Percentiles rank a stretch among this genome's conserved stretches.
phyloP scores from a whole-genome alignment of 1,284 basidiomycete genomes.

The Mycena citricolor region DNA sequence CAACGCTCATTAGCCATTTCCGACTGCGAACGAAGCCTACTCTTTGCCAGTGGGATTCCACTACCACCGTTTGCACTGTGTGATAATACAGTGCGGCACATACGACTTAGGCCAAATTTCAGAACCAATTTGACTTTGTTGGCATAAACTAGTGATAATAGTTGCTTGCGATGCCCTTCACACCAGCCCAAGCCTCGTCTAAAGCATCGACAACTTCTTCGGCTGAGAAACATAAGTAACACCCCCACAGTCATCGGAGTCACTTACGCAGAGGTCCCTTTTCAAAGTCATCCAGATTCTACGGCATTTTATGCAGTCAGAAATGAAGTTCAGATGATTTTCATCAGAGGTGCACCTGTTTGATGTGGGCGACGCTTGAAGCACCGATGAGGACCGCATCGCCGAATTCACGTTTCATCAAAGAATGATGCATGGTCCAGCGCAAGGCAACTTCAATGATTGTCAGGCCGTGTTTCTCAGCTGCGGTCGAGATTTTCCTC shows the following conservation, averaged over 20 bases:
- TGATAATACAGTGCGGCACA: too few relatives aligned
- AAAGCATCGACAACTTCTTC: slow-evolving; percentile 15
- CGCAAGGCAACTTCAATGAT: background rate
- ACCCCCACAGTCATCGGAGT: background rate
- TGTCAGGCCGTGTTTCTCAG: background rate
- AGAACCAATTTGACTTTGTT: too few relatives aligned
- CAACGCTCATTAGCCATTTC: too few relatives aligned
- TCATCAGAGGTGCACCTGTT: too few relatives aligned
- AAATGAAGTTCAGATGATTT: background rate
- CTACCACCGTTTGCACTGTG: too few relatives aligned
- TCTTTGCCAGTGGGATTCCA: too few relatives aligned
- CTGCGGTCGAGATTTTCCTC: too few relatives aligned
- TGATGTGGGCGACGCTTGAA: too few relatives aligned
- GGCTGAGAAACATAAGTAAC: slow-evolving; percentile 3
- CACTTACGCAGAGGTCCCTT: slow-evolving; percentile 45
- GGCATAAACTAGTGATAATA: slow-evolving; percentile 6
- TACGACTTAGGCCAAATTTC: too few relatives aligned
- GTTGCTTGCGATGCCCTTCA: slow-evolving; percentile 2
- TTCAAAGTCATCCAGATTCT: slow-evolving; percentile 45
- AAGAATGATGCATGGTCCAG: background rate
- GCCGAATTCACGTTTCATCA: background rate
- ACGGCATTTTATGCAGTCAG: background rate
- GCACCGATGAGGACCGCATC: background rate
- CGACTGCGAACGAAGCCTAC: too few relatives aligned
- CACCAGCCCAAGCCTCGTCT: slow-evolving; percentile 15